These are phyloP conservation scores for Candida glucosophila DNA, from an alignment of 1,139 yeast genomes.

Conservation along the genomic window DNA sequence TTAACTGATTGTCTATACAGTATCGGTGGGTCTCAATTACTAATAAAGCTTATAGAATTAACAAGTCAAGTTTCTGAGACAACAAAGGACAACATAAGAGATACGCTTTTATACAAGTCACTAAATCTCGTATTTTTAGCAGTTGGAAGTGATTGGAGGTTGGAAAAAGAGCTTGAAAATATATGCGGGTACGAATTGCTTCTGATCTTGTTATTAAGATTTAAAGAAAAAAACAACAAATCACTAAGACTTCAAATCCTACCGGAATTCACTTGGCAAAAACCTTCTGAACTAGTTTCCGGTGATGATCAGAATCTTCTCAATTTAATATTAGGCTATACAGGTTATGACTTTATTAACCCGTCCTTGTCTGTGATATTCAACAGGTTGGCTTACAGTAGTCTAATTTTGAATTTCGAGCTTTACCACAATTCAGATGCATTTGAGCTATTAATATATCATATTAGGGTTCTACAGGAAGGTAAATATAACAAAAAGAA, in stretches of 20 bases:
- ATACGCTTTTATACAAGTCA: slow-evolving; percentile 14
- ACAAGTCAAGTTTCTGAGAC: slow-evolving; percentile 9
- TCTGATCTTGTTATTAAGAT: slow-evolving; percentile 22
- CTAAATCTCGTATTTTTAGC: slow-evolving; percentile 19
- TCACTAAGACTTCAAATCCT: slow-evolving; percentile 10
- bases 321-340: slow-evolving; percentile 14
- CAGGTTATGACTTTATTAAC: slow-evolving; percentile 18
- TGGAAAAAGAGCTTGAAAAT: slow-evolving; percentile 34
- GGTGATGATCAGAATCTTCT: slow-evolving; percentile 8
- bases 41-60: slow-evolving; percentile 24
- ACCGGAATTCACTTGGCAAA: neutral
- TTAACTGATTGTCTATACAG: slow-evolving; percentile 31
- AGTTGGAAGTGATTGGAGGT: slow-evolving; percentile 28
- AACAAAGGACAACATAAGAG: slow-evolving; percentile 9
- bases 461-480: slow-evolving; percentile 45
- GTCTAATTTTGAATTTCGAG: slow-evolving; percentile 26
- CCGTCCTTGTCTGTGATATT: slow-evolving; percentile 22
- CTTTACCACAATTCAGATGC: slow-evolving; percentile 31
- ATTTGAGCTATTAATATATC: slow-evolving; percentile 25
- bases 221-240: slow-evolving; percentile 21
- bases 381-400: slow-evolving; percentile 21
- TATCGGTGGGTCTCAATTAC: slow-evolving; percentile 28
- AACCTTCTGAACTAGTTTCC: slow-evolving; percentile 6
- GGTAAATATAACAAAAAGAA: slow-evolving; percentile 46
- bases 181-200: slow-evolving; percentile 34